Evolutionary conservation across 2,329 filamentous ascomycete genomes (phyloP).

Genomic region (Hypoxylon rubiginosum): DNA sequence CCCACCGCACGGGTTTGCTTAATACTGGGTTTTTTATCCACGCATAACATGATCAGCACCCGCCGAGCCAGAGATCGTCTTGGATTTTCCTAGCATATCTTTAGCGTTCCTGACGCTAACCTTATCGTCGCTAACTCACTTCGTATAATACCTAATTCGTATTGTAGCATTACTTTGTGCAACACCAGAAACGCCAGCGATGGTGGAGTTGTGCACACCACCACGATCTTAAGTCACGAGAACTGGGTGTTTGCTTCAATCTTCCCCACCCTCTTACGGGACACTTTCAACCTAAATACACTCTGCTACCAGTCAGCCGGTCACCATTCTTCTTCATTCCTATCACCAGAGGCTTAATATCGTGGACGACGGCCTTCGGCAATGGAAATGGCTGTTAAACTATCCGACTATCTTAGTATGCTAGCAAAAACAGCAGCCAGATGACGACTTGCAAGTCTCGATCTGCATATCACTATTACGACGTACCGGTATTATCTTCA

Average conservation of each 20-base stretch:
- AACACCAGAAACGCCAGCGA: not conserved
- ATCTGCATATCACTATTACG: slow-evolving; percentile 39
- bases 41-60: slow-evolving; percentile 26
- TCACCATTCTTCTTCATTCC: slow-evolving; percentile 10
- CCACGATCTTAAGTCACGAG: not conserved
- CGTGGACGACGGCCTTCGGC: not conserved
- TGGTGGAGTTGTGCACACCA: slow-evolving; percentile 4
- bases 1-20: slow-evolving; percentile 9
- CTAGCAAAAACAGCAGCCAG: not conserved
- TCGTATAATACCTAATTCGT: slow-evolving; percentile 20
- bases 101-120: slow-evolving; percentile 26
- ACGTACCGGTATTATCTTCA: slow-evolving; percentile 27
- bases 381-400: not conserved
- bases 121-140: not conserved
- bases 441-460: slow-evolving; percentile 21
- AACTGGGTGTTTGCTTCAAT: not conserved
- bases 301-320: slow-evolving; percentile 11
- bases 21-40: slow-evolving; percentile 24
- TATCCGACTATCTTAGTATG: not conserved
- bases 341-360: not conserved
- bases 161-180: not conserved
- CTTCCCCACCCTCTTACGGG: too few relatives aligned
- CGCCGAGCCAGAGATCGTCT: not conserved
- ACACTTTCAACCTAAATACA: not conserved
- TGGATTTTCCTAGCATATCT: slow-evolving; percentile 18